Percentiles rank a stretch among this genome's conserved stretches.
Conservation (phyloP, 139 green algal genomes). For the Volvox africanus region DNA sequence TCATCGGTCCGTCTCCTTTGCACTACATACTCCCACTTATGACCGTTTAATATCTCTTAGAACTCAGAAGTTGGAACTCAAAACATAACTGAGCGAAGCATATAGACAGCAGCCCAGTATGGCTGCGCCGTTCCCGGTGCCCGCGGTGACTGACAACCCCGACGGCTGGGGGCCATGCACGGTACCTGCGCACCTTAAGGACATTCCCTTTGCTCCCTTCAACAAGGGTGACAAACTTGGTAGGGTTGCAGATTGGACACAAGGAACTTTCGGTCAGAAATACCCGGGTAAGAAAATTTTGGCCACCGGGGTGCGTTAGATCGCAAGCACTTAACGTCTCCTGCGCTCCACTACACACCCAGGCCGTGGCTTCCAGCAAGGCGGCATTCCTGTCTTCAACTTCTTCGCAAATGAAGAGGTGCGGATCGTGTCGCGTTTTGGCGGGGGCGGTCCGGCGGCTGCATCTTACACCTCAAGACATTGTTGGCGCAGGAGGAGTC, state of each 20-base stretch:
- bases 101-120: slow-evolving; percentile 3
- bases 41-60: background rate
- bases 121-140: slow-evolving; percentile 73
- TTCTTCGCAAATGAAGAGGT: slow-evolving; percentile 96
- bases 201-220: slow-evolving; percentile 96
- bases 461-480: background rate
- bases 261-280: slow-evolving; percentile 66
- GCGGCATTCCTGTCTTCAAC: slow-evolving; percentile 89
- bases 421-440: slow-evolving; percentile 11
- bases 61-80: background rate
- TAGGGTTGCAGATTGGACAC: slow-evolving; percentile 77
- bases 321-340: background rate
- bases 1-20: no score
- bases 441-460: slow-evolving; percentile 10
- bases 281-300: slow-evolving; percentile 41
- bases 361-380: slow-evolving; percentile 52
- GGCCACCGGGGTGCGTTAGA: background rate
- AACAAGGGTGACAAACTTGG: slow-evolving; percentile 94
- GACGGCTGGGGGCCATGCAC: slow-evolving; percentile 90
- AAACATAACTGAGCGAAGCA: background rate
- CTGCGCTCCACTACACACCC: background rate
- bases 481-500: slow-evolving; percentile 84
- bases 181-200: slow-evolving; percentile 88
- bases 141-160: slow-evolving; percentile 84
- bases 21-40: background rate